Conservation (phyloP, 1,139 yeast species). For the Yamadazyma oceani region DNA sequence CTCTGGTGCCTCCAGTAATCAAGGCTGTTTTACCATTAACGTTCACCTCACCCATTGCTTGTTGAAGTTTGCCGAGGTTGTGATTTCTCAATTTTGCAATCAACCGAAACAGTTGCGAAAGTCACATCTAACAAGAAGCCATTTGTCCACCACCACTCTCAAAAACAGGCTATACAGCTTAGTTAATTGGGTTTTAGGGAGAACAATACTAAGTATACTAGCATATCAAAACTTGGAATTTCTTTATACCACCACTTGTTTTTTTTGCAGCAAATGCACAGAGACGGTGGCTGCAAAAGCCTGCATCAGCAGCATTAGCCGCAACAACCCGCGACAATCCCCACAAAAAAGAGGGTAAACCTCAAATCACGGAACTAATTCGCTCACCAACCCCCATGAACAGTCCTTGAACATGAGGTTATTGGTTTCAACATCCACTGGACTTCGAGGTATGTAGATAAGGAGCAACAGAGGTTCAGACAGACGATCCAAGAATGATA, state of each 20-base stretch:
- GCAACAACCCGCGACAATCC: neutral
- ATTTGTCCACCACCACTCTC: too few relatives aligned
- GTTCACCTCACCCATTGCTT: slow-evolving; percentile 39
- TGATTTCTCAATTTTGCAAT: neutral
- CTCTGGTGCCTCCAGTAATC: slow-evolving; percentile 76
- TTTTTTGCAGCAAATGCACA: too few relatives aligned
- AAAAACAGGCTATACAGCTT: too few relatives aligned
- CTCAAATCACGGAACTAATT: neutral
- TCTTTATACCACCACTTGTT: too few relatives aligned
- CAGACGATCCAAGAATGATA: too few relatives aligned
- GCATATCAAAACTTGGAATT: too few relatives aligned
- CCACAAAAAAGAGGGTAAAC: neutral
- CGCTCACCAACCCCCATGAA: too few relatives aligned
- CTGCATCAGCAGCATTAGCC: neutral
- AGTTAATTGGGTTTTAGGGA: too few relatives aligned
- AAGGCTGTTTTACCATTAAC: slow-evolving; percentile 66
- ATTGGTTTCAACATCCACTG: slow-evolving; percentile 8
- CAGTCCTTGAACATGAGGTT: slow-evolving; percentile 5
- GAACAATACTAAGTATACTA: too few relatives aligned
- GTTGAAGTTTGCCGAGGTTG: slow-evolving; percentile 1
- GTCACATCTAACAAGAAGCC: too few relatives aligned
- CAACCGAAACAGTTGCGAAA: too few relatives aligned
- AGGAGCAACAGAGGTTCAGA: too few relatives aligned
- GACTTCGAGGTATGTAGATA: slow-evolving; percentile 8
- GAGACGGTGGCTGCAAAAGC: slow-evolving; percentile 1